Percentiles rank a stretch among this genome's conserved stretches.
phyloP scores from a whole-genome alignment of 129 eudicot genomes.

The Chrysanthemum makinoi region DNA sequence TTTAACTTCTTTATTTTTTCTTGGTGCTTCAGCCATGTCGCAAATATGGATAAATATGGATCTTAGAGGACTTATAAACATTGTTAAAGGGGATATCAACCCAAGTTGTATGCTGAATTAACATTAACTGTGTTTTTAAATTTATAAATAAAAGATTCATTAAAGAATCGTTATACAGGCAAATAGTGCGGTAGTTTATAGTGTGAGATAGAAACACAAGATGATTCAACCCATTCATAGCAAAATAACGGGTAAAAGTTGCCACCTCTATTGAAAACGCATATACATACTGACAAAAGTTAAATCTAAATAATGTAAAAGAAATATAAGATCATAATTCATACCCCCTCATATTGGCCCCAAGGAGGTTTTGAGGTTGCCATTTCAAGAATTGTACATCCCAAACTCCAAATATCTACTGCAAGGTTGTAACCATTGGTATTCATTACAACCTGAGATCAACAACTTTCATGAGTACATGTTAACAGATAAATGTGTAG shows the following conservation, averaged over 20 bases:
- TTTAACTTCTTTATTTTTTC: too few species aligned
- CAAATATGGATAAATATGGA: too few species aligned
- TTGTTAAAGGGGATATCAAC: too few species aligned
- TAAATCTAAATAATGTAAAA: neutral
- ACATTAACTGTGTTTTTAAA: too few species aligned
- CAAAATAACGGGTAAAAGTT: neutral
- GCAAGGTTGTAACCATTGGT: constrained; percentile 86
- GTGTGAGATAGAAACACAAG: neutral
- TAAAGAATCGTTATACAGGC: too few species aligned
- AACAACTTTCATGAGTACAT: constrained; percentile 14
- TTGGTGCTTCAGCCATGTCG: too few species aligned
- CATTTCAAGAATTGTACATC: constrained; percentile 97
- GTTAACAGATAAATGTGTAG: neutral
- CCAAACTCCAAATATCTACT: constrained; percentile 98
- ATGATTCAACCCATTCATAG: neutral
- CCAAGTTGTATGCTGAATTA: too few species aligned
- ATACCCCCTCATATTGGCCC: constrained; percentile 97
- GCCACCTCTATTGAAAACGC: neutral
- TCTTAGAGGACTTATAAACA: too few species aligned
- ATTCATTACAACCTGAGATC: constrained; percentile 81
- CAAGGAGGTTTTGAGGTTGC: constrained; percentile 97
- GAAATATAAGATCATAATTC: constrained; percentile 12
- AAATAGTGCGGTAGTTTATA: too few species aligned
- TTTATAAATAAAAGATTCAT: too few species aligned
- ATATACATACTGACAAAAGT: neutral